phyloP scores from a whole-genome alignment of 1,284 basidiomycete species.

The Leccinum subfulvum region DNA sequence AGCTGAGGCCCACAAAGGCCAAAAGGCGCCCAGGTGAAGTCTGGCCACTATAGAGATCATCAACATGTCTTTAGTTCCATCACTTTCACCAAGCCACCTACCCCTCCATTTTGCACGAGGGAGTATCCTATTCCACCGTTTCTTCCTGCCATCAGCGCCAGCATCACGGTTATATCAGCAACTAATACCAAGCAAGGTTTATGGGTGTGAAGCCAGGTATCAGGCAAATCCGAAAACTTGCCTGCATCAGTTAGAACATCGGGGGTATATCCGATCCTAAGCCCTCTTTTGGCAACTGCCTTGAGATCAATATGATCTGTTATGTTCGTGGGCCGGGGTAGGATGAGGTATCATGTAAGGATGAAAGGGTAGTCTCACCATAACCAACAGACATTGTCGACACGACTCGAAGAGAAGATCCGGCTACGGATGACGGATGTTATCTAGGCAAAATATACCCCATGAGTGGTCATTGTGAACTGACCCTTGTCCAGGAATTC shows the following conservation, averaged over 20 bases:
- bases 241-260: slow-evolving; percentile 88
- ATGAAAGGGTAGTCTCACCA: slow-evolving; percentile 46
- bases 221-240: slow-evolving; percentile 26
- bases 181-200: slow-evolving; percentile 43
- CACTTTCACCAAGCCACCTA: slow-evolving; percentile 30
- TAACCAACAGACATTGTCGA: slow-evolving; percentile 92
- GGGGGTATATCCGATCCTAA: slow-evolving; percentile 89
- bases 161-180: slow-evolving; percentile 85
- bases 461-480: not conserved
- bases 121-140: slow-evolving; percentile 66
- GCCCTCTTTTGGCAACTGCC: slow-evolving; percentile 59
- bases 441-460: not conserved
- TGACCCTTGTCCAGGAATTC: slow-evolving; percentile 72
- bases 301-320: slow-evolving; percentile 80
- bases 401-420: slow-evolving; percentile 70
- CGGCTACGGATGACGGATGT: slow-evolving; percentile 45
- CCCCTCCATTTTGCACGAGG: slow-evolving; percentile 69
- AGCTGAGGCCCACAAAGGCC: slow-evolving; percentile 77
- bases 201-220: not conserved
- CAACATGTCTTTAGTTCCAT: not conserved
- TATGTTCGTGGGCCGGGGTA: not conserved
- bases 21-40: slow-evolving; percentile 79
- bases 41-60: slow-evolving; percentile 45
- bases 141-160: slow-evolving; percentile 87
- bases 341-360: not conserved